A percentile compares a stretch with the other conserved stretches of the same genome.
phyloP scores from a whole-genome alignment of 2,329 filamentous ascomycete species.

The Macrophomina tecta region DNA sequence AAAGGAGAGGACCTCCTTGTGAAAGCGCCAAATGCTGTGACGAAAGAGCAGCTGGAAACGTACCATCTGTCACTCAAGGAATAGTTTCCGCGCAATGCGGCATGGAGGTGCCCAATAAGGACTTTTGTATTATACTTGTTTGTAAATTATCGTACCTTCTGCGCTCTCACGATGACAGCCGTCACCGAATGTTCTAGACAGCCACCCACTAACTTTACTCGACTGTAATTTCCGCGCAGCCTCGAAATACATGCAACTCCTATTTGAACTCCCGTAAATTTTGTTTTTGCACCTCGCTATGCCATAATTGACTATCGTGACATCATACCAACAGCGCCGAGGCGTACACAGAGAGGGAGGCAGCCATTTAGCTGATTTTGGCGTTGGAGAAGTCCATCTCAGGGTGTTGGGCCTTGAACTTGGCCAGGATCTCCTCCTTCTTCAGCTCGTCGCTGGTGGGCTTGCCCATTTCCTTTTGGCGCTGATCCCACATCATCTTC shows the following conservation, averaged over 20 bases:
- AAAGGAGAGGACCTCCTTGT: conserved; percentile 87
- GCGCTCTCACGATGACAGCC: background rate
- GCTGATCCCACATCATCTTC: conserved; percentile 99
- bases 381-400: conserved; percentile 74
- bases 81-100: background rate
- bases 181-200: conserved; percentile 5
- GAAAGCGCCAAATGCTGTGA: conserved; percentile 74
- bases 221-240: background rate
- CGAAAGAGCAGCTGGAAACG: conserved; percentile 62
- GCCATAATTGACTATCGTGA: conserved; percentile 27
- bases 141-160: conserved; percentile 15
- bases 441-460: conserved; percentile 94
- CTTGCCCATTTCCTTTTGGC: conserved; percentile 90
- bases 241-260: background rate
- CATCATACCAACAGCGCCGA: background rate
- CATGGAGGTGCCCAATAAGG: background rate
- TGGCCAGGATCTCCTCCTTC: conserved; percentile 86
- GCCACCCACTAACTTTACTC: background rate
- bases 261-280: background rate
- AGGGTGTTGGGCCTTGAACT: conserved; percentile 84
- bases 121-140: background rate
- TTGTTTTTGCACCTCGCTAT: conserved; percentile 26
- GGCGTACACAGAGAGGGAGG: background rate
- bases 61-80: conserved; percentile 59
- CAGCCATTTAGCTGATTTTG: conserved; percentile 57